These are phyloP conservation scores for Metschnikowia colocasiae DNA, from an alignment of 805 yeast species.

Conservation along the genomic window DNA sequence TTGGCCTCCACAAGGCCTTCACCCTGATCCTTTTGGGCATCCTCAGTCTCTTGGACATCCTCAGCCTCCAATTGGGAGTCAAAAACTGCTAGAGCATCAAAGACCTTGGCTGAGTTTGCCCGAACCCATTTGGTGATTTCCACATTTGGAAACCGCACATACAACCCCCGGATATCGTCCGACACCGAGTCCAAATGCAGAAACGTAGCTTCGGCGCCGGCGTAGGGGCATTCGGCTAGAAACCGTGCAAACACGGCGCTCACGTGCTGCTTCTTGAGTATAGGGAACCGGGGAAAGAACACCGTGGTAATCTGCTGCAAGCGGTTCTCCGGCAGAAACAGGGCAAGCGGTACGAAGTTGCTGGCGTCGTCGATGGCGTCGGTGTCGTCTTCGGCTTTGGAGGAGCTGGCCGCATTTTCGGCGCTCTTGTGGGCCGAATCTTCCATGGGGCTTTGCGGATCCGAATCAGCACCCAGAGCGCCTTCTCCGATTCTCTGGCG, in stretches of 20 bases:
- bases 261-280: slow-evolving; percentile 24
- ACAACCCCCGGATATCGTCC: slow-evolving; percentile 34
- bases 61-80: slow-evolving; percentile 7
- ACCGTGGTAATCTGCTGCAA: slow-evolving; percentile 35
- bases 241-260: slow-evolving; percentile 31
- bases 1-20: not conserved
- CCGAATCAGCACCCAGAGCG: not conserved
- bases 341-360: slow-evolving; percentile 24
- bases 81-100: slow-evolving; percentile 7
- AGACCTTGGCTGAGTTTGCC: not conserved
- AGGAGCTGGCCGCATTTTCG: not conserved
- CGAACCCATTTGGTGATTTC: slow-evolving; percentile 18
- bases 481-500: not conserved
- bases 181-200: slow-evolving; percentile 23
- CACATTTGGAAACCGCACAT: slow-evolving; percentile 26
- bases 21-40: too few species aligned
- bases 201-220: slow-evolving; percentile 28
- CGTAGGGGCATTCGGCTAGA: slow-evolving; percentile 8
- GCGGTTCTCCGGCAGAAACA: slow-evolving; percentile 30
- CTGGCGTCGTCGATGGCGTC: slow-evolving; percentile 19
- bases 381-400: slow-evolving; percentile 5
- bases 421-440: not conserved
- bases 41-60: too few species aligned
- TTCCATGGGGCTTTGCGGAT: not conserved
- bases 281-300: slow-evolving; percentile 33